Base-by-base conservation (phyloP, 2,329 filamentous ascomycete genomes). In the Colletotrichum australisinense region DNA sequence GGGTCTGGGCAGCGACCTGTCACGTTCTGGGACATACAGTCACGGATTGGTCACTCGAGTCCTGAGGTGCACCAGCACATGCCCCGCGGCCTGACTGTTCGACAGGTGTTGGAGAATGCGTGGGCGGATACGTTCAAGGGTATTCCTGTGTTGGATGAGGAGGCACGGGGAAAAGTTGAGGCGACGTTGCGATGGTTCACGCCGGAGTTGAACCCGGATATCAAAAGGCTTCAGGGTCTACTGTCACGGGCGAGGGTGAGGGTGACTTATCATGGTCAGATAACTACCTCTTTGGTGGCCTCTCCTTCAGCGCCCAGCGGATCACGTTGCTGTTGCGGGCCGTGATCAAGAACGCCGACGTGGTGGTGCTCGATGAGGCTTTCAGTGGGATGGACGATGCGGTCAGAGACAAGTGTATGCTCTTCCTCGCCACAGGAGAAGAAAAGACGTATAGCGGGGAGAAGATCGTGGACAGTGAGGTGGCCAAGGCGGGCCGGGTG, bases 31-130 rank as follows among this genome's bases (percentile, higher is more conserved):
- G 95, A 98, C 75, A 91, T 99, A 8, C 97, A 98, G 81, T 88
- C 92, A 0, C 92, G 94, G 28, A 94, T 99, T 76, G 97, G 97
- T 12, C 95, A 98, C 81, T 97, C 95, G 0, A 97, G 94, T 74
- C 97, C 97, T 0, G 97, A 98, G 80, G 93, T 98, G 5, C 95
- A 98, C 78, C 92, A 94, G 65, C 95, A 97, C 82, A 98, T 98
- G 84, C 96, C 97, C 0, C 92, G 93, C 62, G 87, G 89, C 46
- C 86, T 98, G 59, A 93, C 92, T 0, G 84, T 98, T 11, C 90
- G 94, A 2, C 88, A 93, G 63, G 89, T 94, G 0, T 81, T 99
- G 0, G 94, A 97, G 80, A 96, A 93, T 63, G 95, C 96, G 0
- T 98, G 95, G 93, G 93, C 95, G 1, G 94, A 97, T 71, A 98